Evolutionary conservation across 805 yeast genomes (phyloP).

Genomic region (Candida yuanshanica): DNA sequence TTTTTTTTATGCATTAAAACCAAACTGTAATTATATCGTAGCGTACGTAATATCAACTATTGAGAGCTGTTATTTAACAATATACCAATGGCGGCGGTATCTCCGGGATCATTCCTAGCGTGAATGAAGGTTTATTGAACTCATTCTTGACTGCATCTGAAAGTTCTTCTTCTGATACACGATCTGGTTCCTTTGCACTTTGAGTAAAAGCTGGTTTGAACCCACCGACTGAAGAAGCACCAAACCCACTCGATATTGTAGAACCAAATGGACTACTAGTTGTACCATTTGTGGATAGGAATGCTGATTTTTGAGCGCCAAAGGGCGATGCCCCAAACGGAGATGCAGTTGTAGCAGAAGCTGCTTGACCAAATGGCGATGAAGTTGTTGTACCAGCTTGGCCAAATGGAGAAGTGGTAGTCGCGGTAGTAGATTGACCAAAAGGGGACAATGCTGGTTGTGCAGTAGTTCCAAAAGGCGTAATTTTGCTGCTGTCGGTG

Average conservation of each 20-base stretch:
- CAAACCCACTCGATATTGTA: conserved; percentile 6
- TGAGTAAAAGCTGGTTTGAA: conserved; percentile 26
- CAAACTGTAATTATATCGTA: too few species aligned
- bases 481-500: too few species aligned
- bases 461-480: conserved; percentile 3
- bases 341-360: conserved; percentile 2
- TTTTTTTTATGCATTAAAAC: too few species aligned
- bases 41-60: neutral
- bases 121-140: conserved; percentile 44
- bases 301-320: neutral
- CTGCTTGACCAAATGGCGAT: conserved; percentile 21
- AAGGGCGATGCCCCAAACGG: conserved; percentile 8
- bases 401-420: conserved; percentile 5
- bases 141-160: conserved; percentile 38
- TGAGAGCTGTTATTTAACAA: conserved; percentile 24
- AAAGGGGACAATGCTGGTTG: conserved; percentile 1
- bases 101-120: conserved; percentile 66
- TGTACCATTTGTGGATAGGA: conserved; percentile 7
- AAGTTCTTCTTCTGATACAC: conserved; percentile 31
- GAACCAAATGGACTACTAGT: conserved; percentile 4
- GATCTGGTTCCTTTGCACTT: conserved; percentile 27
- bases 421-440: neutral
- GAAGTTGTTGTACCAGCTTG: conserved; percentile 4
- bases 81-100: conserved; percentile 59
- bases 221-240: conserved; percentile 6